Conservation (phyloP, 164 flowering plant species). For the Euptelea pleiosperma region DNA sequence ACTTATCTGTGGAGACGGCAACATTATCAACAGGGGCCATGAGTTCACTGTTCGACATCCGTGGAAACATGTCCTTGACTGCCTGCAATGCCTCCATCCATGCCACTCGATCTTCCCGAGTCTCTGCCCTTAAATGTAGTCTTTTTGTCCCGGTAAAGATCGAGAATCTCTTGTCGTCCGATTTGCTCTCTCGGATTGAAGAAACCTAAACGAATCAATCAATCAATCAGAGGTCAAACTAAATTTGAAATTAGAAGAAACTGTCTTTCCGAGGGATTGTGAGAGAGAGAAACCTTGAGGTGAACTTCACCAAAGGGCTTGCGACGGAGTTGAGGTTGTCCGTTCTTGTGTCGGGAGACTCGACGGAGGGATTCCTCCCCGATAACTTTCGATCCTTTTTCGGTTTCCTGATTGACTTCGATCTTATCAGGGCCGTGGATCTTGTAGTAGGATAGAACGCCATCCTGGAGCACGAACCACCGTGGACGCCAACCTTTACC, state of each 20-base stretch:
- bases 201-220: slow-evolving; percentile 39
- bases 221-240: neutral
- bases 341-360: slow-evolving; percentile 30
- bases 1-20: slow-evolving; percentile 61
- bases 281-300: no score
- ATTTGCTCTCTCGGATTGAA: no score
- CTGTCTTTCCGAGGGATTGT: neutral
- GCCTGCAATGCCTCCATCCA: slow-evolving; percentile 93
- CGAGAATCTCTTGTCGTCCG: no score
- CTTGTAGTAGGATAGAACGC: no score
- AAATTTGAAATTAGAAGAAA: neutral
- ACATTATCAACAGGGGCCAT: no score
- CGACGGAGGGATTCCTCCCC: slow-evolving; percentile 62
- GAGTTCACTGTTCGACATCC: slow-evolving; percentile 82
- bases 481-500: slow-evolving; percentile 89
- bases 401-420: slow-evolving; percentile 52
- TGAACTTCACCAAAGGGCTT: no score
- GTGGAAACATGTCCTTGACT: slow-evolving; percentile 84
- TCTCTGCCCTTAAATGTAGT: slow-evolving; percentile 74
- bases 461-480: no score
- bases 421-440: no score
- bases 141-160: slow-evolving; percentile 84
- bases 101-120: slow-evolving; percentile 58
- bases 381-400: slow-evolving; percentile 68
- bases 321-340: slow-evolving; percentile 24